Evolutionary conservation across 2,329 filamentous ascomycete genomes (phyloP).

Genomic region (Magnaporthales sp.): DNA sequence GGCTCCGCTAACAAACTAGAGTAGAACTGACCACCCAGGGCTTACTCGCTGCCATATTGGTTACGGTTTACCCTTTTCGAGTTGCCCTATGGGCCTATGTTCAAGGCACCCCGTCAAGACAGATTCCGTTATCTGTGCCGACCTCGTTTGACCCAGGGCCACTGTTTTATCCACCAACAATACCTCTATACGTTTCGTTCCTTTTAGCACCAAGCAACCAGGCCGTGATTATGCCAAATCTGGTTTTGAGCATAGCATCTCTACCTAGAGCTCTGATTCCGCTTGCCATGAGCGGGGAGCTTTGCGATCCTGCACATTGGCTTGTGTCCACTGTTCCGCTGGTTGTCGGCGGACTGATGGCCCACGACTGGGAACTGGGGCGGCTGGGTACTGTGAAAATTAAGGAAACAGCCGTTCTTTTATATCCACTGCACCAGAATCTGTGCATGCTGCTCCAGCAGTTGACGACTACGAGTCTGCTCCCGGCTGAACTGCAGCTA

Average conservation of each 20-base stretch:
- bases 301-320: constrained; percentile 70
- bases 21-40: constrained; percentile 33
- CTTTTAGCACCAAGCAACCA: constrained; percentile 58
- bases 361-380: constrained; percentile 3
- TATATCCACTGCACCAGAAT: constrained; percentile 80
- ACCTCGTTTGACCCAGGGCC: constrained; percentile 83
- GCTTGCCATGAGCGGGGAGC: constrained; percentile 43
- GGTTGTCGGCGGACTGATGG: constrained; percentile 22
- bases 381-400: constrained; percentile 9
- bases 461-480: constrained; percentile 79
- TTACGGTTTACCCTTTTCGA: constrained; percentile 50
- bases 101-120: constrained; percentile 26
- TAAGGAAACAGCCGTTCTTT: constrained; percentile 19
- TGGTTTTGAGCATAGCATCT: constrained; percentile 71
- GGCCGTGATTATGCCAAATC: constrained; percentile 62
- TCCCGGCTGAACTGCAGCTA: constrained; percentile 80
- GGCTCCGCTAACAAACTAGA: constrained; percentile 10
- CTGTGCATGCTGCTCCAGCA: constrained; percentile 66
- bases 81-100: constrained; percentile 40
- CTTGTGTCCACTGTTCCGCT: constrained; percentile 63
- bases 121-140: constrained; percentile 48
- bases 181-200: constrained; percentile 70
- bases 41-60: constrained; percentile 28
- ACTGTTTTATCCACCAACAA: constrained; percentile 71
- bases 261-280: constrained; percentile 68